Evolutionary conservation across 78 protist species (phyloP), one percentile per base, ranked within the genome.

Genomic region (Cavenderia fasciculata): DNA sequence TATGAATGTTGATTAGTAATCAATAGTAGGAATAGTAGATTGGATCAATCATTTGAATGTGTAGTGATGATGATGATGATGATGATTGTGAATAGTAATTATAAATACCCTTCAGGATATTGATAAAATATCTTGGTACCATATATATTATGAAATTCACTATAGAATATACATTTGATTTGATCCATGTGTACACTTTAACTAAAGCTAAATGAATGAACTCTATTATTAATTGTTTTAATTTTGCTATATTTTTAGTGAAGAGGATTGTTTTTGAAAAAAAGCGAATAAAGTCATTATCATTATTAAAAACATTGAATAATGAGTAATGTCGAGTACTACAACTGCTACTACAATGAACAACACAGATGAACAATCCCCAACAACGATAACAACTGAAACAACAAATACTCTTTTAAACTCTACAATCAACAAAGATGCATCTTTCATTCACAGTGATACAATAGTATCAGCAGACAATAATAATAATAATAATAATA

Each of bases 91-190:
- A n/a, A n/a, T n/a, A n/a, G n/a, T n/a, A n/a, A n/a, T n/a, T n/a
- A n/a, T n/a, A n/a, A 63, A 8, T 63, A 63, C n/a, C 86, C 89
- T 66, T 86, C 86, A 0, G 95, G 95, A 57, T 40, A 65, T 49
- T 91, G 93, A 44, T 62, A 59, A 0, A 77, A 41, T 23, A 93
- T 36, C 46, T 40, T 76, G 59, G 94, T 89, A 4, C 95, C 95
- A 40, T 43, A 33, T 31, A 52, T 63, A 70, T 76, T 54, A 85
- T 93, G 93, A 68, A 93, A 93, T 25, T 77, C 94, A 70, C 77
- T 54, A 59, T 79, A 72, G 29, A 93, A 77, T 66, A 86, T 69
- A 73, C 92, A 74, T 72, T 73, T 86, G 47, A 82, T 71, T 2
- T 5, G 59, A 29, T 46, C 57, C 2, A 12, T 18, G 61, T 54